Base-by-base conservation (phyloP, 805 yeast species). In the Metschnikowia drakensbergensis region DNA sequence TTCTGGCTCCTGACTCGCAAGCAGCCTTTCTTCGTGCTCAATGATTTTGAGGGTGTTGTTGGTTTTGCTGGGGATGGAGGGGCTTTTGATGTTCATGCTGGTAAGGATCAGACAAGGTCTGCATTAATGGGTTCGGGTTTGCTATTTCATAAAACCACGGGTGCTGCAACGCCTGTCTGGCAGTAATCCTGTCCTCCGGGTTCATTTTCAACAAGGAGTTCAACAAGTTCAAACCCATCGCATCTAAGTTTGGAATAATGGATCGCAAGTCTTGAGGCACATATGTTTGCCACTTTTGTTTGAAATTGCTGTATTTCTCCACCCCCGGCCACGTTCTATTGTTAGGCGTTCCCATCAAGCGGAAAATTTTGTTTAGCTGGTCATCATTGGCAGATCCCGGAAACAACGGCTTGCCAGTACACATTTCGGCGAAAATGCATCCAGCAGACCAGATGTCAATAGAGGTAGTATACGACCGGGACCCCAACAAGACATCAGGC, bases 401-500 rank as follows among this genome's bases (percentile, higher is more conserved):
- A 68, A 94, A 94, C 45, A 94, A 73, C 1, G 99, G 98, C 61
- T 92, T 85, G 30, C 99, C 96, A n/a, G 96, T 88, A 62, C 94
- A 86, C 98, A 94, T 92, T 64, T 94, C 99, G 3, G 97, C 98
- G 65, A 94, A 80, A 47, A 94, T 94, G 69, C 99, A 94, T 11
- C 99, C 99, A 11, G 96, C 95, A 13, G 97, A 89, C 99, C 99
- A 94, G 71, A 94, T 88, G 65, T 94, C 99, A 52, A 94, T 95
- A 6, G 97, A 91, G 0, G 99, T 94, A 40, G 96, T 87, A 68
- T 94, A 94, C 48, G 95, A 92, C 58, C 97, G 82, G 3, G 96
- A 89, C 2, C 99, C 99, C 62, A 94, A 76, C 45, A 94, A 73
- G 29, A 94, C 98, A 64, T 92, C 99, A 0, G 99, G 99, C 0